A percentile compares a stretch with the other conserved stretches of the same genome.
phyloP scores from a whole-genome alignment of 192 early-diverging fungal species.

The Ambispora gerdemannii region DNA sequence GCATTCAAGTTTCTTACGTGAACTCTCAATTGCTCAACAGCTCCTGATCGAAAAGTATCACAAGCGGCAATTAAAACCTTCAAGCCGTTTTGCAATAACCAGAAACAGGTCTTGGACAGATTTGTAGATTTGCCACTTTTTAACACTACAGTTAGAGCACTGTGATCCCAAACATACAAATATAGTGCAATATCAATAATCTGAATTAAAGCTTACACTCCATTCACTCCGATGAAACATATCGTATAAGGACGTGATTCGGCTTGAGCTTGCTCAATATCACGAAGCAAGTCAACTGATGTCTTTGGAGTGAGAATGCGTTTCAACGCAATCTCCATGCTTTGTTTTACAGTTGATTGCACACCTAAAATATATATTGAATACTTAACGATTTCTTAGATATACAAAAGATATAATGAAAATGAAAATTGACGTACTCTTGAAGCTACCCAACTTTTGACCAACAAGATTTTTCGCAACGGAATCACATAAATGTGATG shows the following conservation, averaged over 20 bases:
- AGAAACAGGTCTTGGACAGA: constrained; percentile 91
- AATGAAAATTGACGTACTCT: constrained; percentile 57
- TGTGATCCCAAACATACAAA: no score
- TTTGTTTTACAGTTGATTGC: constrained; percentile 63
- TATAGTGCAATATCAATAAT: no score
- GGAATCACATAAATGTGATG: constrained; percentile 78
- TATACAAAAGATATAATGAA: no score
- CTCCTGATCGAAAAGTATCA: constrained; percentile 94
- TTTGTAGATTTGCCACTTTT: constrained; percentile 92
- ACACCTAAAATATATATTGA: constrained; percentile 43
- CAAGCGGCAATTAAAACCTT: constrained; percentile 92
- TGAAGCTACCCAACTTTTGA: constrained; percentile 71
- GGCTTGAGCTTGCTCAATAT: constrained; percentile 70
- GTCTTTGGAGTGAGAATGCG: constrained; percentile 86
- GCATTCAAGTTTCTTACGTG: constrained; percentile 84
- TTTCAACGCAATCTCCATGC: constrained; percentile 81
- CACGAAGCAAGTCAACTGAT: constrained; percentile 86
- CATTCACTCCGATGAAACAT: constrained; percentile 94
- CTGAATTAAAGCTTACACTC: no score
- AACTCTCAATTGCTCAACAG: constrained; percentile 91
- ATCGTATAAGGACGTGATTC: constrained; percentile 81
- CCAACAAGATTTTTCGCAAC: constrained; percentile 71
- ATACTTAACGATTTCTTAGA: background rate
- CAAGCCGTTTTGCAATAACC: constrained; percentile 88
- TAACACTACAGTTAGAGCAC: no score